Base-by-base conservation (phyloP, 345 rosid species). In the Anastatica hierochuntica region DNA sequence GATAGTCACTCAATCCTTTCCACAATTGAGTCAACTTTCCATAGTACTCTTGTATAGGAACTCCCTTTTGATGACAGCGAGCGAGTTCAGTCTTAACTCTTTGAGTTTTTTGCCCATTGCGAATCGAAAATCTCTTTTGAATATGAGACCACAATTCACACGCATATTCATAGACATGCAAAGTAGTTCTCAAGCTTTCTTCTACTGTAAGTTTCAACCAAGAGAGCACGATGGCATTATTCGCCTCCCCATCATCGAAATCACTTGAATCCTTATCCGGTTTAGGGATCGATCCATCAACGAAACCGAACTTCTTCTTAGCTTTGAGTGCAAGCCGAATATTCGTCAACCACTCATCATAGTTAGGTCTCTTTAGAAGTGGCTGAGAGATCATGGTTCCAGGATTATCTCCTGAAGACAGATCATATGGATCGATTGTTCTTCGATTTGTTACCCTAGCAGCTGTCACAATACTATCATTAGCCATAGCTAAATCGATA, bases 131-230 rank as follows among this genome's bases (percentile, higher is more conserved):
- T 0, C 12, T 4, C 1, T 27, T 14, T 6, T 21, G 1, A 7
- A 45, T 13, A 6, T 45, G 16, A 1, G 14, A 8, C 50, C 18
- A 24, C 0, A 45, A 1, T 0, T 45, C 50, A 5, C 4, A 0
- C 6, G 34, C 34, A 4, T 8, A 3, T 8, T 45, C 34, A 14
- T 27, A 18, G 13, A 23, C 18, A 8, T 16, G 7, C 2, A 45
- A 0, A 8, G 30, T 7, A 0, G 4, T 8, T 1, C 11, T 0
- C 0, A 45, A 4, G 1, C 6, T 0, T 1, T 8, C 10, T 3
- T 6, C 10, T n/a, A 45, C 10, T 0, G 34, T 45, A 0, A 21
- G 5, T 5, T 45, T 45, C 0, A 24, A 3, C 33, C 15, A 43
- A 3, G 30, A 43, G 11, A 43, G 3, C 2, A 43, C 14, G 1